phyloP scores from a whole-genome alignment of 371 early-diverging fungal species.

The Enterocytospora artemiae region DNA sequence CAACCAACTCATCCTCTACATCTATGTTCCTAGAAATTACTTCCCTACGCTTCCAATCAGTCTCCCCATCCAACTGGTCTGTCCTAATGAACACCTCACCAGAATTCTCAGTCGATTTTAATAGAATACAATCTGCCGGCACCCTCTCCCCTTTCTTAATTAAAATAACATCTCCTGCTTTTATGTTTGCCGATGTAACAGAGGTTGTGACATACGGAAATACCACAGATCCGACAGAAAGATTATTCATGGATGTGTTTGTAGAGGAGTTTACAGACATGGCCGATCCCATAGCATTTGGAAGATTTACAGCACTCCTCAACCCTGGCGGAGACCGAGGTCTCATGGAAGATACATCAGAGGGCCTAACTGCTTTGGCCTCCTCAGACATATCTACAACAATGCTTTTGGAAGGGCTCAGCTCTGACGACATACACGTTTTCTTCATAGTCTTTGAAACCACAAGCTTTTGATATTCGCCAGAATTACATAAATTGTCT shows the following conservation, averaged over 20 bases:
- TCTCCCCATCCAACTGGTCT: constrained; percentile 96
- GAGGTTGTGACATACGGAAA: not conserved
- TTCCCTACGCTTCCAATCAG: constrained; percentile 84
- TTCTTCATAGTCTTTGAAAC: too few species aligned
- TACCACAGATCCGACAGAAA: not conserved
- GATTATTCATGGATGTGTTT: not conserved
- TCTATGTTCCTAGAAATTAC: constrained; percentile 17
- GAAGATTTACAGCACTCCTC: not conserved
- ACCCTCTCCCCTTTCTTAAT: constrained; percentile 80
- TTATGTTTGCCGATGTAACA: constrained; percentile 61
- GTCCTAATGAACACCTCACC: constrained; percentile 92
- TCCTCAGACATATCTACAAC: not conserved
- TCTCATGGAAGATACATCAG: not conserved
- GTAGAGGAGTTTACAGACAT: too few species aligned
- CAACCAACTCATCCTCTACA: constrained; percentile 16
- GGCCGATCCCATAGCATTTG: too few species aligned
- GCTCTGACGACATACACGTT: too few species aligned
- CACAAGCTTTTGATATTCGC: constrained; percentile 27
- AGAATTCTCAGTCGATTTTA: constrained; percentile 68
- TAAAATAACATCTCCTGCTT: constrained; percentile 79
- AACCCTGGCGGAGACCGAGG: not conserved
- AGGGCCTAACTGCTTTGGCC: not conserved
- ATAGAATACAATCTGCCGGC: constrained; percentile 69
- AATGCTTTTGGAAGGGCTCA: not conserved
- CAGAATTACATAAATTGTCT: constrained; percentile 61